phyloP scores from a whole-genome alignment of 78 protist species.

The Polysphondylium violaceum region DNA sequence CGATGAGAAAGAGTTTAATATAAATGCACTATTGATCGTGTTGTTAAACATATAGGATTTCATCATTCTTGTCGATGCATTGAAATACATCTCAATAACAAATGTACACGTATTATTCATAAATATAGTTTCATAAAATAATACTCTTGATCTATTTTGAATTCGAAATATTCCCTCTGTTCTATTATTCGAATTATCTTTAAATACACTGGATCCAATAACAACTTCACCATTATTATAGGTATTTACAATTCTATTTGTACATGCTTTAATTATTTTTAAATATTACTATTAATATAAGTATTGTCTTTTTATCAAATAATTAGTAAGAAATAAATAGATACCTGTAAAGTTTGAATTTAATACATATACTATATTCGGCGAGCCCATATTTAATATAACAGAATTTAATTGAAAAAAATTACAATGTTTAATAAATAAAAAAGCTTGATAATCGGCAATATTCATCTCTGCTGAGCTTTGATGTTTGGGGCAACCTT shows the following conservation, averaged over 20 bases:
- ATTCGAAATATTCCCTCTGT: slow-evolving; percentile 6
- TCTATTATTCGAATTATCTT: background rate
- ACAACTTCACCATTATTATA: slow-evolving; percentile 28
- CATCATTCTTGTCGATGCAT: background rate
- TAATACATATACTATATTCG: background rate
- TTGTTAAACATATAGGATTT: background rate
- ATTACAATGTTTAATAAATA: slow-evolving; percentile 9
- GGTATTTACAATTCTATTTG: slow-evolving; percentile 32
- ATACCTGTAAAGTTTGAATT: slow-evolving; percentile 8
- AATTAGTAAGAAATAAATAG: background rate
- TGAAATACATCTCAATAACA: background rate
- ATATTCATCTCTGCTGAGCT: background rate
- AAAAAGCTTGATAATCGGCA: background rate
- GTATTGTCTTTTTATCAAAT: background rate
- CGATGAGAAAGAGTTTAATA: background rate
- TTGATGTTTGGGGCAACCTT: background rate
- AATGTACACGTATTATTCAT: background rate
- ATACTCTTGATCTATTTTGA: background rate
- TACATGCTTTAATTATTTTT: background rate
- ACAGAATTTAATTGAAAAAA: background rate
- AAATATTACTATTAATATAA: background rate
- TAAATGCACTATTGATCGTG: background rate
- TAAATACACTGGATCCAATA: background rate
- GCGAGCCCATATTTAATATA: slow-evolving; percentile 1
- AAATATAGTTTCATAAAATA: background rate